Evolutionary conservation across 108 stramenopile genomes (phyloP).

Genomic region (Conticribra guillardii): DNA sequence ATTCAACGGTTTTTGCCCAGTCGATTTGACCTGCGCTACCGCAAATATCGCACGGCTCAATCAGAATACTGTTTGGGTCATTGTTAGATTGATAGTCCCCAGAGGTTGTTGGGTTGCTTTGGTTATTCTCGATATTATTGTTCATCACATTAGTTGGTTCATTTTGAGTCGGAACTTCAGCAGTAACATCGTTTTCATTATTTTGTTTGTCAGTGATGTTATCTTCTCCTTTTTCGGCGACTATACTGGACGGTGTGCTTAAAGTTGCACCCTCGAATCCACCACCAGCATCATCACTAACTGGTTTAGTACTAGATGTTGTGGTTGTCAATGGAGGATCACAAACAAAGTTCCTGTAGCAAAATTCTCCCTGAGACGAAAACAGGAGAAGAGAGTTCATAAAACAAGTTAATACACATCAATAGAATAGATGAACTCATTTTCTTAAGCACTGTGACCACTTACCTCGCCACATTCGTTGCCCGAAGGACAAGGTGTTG

Average conservation of each 20-base stretch:
- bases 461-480: slow-evolving; percentile 6
- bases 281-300: not conserved
- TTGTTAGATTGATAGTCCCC: not conserved
- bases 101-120: not conserved
- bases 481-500: slow-evolving; percentile 17
- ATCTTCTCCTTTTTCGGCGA: too few relatives aligned
- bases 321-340: slow-evolving; percentile 5
- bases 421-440: too few relatives aligned
- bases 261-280: too few relatives aligned
- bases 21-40: slow-evolving; percentile 21
- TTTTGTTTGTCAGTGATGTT: too few relatives aligned
- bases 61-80: not conserved
- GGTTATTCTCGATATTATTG: too few relatives aligned
- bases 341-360: slow-evolving; percentile 39
- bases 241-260: too few relatives aligned
- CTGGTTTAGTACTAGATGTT: slow-evolving; percentile 4
- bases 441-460: too few relatives aligned
- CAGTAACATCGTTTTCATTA: too few relatives aligned
- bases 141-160: too few relatives aligned
- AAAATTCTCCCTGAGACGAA: slow-evolving; percentile 17
- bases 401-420: too few relatives aligned
- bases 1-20: slow-evolving; percentile 10
- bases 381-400: too few relatives aligned
- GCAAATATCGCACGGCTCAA: slow-evolving; percentile 23
- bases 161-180: not conserved